phyloP scores from a whole-genome alignment of 441 rosid species.

The Bocquillonia castaneifolia region DNA sequence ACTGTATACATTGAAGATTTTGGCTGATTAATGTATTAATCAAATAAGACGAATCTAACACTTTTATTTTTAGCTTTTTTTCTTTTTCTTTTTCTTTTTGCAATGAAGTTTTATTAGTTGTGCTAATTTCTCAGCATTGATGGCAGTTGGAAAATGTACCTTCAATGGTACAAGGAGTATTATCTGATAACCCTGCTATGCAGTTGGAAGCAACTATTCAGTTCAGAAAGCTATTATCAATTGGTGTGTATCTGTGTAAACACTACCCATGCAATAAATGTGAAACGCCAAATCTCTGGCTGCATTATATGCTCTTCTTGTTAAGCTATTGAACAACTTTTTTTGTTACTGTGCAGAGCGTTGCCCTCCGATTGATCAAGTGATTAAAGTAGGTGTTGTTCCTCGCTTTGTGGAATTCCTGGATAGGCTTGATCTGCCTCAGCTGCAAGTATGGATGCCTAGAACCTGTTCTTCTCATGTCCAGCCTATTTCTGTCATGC shows the following conservation, averaged over 20 bases:
- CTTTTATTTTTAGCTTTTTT: background rate
- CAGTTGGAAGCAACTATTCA: slow-evolving; percentile 12
- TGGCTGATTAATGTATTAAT: background rate
- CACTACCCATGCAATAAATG: background rate
- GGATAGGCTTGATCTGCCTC: slow-evolving; percentile 15
- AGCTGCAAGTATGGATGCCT: slow-evolving; percentile 6
- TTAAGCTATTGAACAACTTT: background rate
- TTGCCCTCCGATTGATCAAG: slow-evolving; percentile 12
- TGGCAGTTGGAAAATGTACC: slow-evolving; percentile 16
- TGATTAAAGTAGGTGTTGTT: slow-evolving; percentile 8
- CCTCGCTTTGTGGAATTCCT: slow-evolving; percentile 12
- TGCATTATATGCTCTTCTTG: background rate
- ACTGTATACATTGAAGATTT: background rate
- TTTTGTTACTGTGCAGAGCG: slow-evolving; percentile 5
- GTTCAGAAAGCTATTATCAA: slow-evolving; percentile 15
- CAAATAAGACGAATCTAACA: background rate
- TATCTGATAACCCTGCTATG: slow-evolving; percentile 10
- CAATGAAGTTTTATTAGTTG: background rate
- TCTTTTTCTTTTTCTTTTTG: background rate
- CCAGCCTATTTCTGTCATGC: background rate
- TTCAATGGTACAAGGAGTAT: slow-evolving; percentile 11
- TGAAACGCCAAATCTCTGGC: background rate
- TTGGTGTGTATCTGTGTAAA: slow-evolving; percentile 7
- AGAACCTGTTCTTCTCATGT: background rate
- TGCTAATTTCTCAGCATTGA: slow-evolving; percentile 8